Conservation (phyloP, 768 basidiomycete genomes). For the Termitomyces sp. region DNA sequence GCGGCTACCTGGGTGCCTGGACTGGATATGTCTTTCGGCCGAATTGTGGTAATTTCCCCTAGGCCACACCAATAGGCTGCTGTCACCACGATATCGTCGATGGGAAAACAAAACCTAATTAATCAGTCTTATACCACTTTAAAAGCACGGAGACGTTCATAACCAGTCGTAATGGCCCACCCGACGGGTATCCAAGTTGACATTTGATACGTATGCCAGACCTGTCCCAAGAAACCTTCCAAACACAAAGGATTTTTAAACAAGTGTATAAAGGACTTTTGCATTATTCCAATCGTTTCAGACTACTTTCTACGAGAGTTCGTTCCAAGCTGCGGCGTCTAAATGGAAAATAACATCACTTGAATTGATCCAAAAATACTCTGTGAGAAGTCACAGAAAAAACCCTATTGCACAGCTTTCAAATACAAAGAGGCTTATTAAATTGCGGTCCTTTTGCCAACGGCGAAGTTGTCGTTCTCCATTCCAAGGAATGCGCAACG, state of each 20-base stretch:
- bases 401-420: background rate
- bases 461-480: background rate
- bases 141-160: background rate
- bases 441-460: background rate
- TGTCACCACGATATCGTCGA: background rate
- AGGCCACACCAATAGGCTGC: background rate
- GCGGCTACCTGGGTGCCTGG: background rate
- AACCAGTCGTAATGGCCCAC: background rate
- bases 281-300: background rate
- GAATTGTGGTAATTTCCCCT: background rate
- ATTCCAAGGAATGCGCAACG: background rate
- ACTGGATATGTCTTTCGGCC: background rate
- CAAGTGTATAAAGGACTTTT: background rate
- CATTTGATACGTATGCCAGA: background rate
- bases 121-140: background rate
- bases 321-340: background rate
- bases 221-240: background rate
- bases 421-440: background rate
- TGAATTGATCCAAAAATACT: background rate
- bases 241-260: background rate
- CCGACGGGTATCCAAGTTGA: background rate
- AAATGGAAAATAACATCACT: background rate
- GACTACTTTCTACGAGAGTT: background rate
- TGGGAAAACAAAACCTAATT: background rate
- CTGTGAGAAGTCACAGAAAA: background rate